phyloP scores from a whole-genome alignment of 192 early-diverging fungal species.

The Backusella mclennaniae region DNA sequence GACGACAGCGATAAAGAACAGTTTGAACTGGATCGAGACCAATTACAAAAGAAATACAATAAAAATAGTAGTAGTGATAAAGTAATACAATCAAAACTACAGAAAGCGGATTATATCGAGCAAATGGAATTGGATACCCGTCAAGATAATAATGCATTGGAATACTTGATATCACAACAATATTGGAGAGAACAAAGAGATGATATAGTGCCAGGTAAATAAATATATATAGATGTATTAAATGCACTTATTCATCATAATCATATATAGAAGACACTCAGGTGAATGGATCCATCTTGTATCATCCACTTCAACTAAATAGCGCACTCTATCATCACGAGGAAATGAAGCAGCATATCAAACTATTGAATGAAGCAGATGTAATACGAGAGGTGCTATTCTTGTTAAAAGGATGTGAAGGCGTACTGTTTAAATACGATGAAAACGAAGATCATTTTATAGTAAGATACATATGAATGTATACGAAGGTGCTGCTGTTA shows the following conservation, averaged over 20 bases:
- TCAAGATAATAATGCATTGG: constrained; percentile 13
- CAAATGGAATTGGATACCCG: constrained; percentile 11
- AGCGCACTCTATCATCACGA: constrained; percentile 17
- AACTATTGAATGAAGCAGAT: constrained; percentile 34
- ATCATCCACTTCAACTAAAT: constrained; percentile 1
- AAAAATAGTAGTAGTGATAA: background rate
- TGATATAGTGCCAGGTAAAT: background rate
- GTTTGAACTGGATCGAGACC: constrained; percentile 12
- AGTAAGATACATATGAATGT: background rate
- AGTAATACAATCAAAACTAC: background rate
- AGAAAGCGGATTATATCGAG: background rate
- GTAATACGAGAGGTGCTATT: constrained; percentile 39
- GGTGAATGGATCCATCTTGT: background rate
- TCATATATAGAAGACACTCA: background rate
- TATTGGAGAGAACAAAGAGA: constrained; percentile 21
- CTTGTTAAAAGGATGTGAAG: constrained; percentile 30
- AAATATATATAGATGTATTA: no score
- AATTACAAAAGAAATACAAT: background rate
- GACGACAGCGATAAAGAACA: constrained; percentile 21
- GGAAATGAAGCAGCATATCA: background rate
- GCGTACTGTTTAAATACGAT: constrained; percentile 25
- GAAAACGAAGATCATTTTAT: constrained; percentile 5
- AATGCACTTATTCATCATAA: background rate
- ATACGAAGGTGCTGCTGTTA: background rate
- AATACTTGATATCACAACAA: constrained; percentile 15